Conservation (phyloP, 2,329 filamentous ascomycete genomes). For the Ceratocystis smalleyi region DNA sequence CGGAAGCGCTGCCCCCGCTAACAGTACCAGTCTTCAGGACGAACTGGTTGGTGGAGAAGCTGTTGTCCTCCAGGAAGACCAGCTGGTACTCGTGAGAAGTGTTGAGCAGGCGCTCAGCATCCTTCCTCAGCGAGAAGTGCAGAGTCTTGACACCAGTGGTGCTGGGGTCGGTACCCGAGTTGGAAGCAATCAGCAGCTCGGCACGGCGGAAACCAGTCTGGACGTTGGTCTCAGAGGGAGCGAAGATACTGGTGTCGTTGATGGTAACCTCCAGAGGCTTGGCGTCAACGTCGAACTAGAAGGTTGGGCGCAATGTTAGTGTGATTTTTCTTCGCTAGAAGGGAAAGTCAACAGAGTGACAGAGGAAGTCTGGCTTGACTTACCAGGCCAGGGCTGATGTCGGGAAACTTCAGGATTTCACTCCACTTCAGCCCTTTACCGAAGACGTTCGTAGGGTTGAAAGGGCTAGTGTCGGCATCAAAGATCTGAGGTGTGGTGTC, state of each 20-base stretch:
- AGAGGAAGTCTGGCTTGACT: slow-evolving; percentile 15
- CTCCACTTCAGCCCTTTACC: slow-evolving; percentile 37
- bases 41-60: slow-evolving; percentile 36
- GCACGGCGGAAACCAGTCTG: slow-evolving; percentile 47
- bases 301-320: slow-evolving; percentile 1
- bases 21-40: slow-evolving; percentile 41
- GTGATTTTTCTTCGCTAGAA: too few species aligned
- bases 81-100: slow-evolving; percentile 46
- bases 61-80: slow-evolving; percentile 33
- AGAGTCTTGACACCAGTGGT: slow-evolving; percentile 42
- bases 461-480: slow-evolving; percentile 27
- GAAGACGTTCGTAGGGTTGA: slow-evolving; percentile 37
- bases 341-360: background rate
- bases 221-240: slow-evolving; percentile 30
- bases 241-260: slow-evolving; percentile 44
- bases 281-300: slow-evolving; percentile 30
- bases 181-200: slow-evolving; percentile 37
- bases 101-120: slow-evolving; percentile 37
- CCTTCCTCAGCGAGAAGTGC: slow-evolving; percentile 44
- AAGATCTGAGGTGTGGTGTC: slow-evolving; percentile 28
- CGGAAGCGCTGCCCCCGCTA: slow-evolving; percentile 25
- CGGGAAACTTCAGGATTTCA: slow-evolving; percentile 33
- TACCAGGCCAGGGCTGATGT: slow-evolving; percentile 27
- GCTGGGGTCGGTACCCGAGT: slow-evolving; percentile 35
- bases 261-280: slow-evolving; percentile 40